Evolutionary conservation across 2,329 filamentous ascomycete genomes (phyloP).

Genomic region (Pyrenochaeta sp.): DNA sequence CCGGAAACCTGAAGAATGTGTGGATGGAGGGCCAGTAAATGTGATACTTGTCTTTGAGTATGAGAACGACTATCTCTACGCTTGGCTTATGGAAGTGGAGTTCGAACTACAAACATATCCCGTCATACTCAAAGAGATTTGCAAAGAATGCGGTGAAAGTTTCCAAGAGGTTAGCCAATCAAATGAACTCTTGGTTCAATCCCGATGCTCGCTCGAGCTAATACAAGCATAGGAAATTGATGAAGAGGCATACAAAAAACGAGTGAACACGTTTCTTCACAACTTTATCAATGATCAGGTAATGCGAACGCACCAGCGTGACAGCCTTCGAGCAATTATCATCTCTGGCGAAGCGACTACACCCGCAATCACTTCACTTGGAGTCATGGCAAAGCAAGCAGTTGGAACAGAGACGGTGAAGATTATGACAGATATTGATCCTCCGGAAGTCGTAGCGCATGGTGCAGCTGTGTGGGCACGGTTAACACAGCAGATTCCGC

Average conservation of each 20-base stretch:
- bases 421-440: not conserved
- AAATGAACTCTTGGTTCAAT: not conserved
- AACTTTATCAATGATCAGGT: not conserved
- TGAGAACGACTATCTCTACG: conserved; percentile 3
- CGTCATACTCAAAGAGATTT: not conserved
- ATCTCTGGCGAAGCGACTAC: conserved; percentile 3
- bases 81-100: not conserved
- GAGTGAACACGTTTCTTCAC: not conserved
- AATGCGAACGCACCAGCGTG: not conserved
- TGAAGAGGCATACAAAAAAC: not conserved
- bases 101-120: not conserved
- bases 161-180: not conserved
- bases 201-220: not conserved
- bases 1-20: not conserved
- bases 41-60: not conserved
- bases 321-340: conserved; percentile 4
- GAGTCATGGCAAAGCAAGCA: not conserved
- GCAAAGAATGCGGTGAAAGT: conserved; percentile 1
- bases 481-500: not conserved
- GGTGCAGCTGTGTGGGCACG: conserved; percentile 2
- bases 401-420: not conserved
- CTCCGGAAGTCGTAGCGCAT: conserved; percentile 4
- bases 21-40: not conserved
- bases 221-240: not conserved
- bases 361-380: not conserved